These are phyloP conservation scores for Trichoderma asperellum DNA, from an alignment of 2,329 filamentous ascomycete species.

Conservation along the genomic window DNA sequence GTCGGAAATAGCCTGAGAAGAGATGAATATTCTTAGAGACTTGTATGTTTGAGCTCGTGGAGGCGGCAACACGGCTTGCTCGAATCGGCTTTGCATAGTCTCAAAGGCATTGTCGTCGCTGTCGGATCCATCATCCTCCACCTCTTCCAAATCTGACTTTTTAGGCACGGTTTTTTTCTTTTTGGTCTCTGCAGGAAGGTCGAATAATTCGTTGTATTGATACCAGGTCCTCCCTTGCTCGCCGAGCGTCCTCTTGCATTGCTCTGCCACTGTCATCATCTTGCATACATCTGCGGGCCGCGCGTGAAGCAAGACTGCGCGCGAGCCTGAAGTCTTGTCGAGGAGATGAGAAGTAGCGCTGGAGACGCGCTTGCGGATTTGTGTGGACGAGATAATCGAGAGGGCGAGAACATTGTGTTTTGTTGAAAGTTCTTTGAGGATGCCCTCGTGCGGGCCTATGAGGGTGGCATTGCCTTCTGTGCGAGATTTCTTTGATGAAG, in stretches of 20 bases:
- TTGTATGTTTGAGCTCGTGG: conserved; percentile 52
- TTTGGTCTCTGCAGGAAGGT: conserved; percentile 44
- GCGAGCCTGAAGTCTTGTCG: conserved; percentile 34
- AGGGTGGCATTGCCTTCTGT: conserved; percentile 33
- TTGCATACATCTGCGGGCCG: conserved; percentile 61
- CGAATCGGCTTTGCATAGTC: conserved; percentile 59
- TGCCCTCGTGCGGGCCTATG: conserved; percentile 46
- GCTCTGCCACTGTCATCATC: conserved; percentile 69
- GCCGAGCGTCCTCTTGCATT: conserved; percentile 61
- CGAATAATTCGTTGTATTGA: conserved; percentile 62
- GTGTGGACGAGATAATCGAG: conserved; percentile 63
- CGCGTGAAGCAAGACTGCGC: conserved; percentile 55
- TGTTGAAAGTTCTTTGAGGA: conserved; percentile 49
- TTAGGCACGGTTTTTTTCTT: conserved; percentile 40
- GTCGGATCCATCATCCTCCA: conserved; percentile 40
- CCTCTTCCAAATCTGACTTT: conserved; percentile 47
- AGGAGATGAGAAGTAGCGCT: conserved; percentile 52
- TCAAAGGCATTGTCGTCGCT: conserved; percentile 57
- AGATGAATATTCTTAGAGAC: conserved; percentile 65
- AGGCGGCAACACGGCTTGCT: conserved; percentile 55
- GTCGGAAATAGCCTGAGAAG: conserved; percentile 56
- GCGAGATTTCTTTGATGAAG: conserved; percentile 26
- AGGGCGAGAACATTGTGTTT: conserved; percentile 56
- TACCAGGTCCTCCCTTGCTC: conserved; percentile 54
- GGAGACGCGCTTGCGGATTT: conserved; percentile 59